Base-by-base conservation (phyloP, 2,329 filamentous ascomycete species). In the Colletotrichum agaves region DNA sequence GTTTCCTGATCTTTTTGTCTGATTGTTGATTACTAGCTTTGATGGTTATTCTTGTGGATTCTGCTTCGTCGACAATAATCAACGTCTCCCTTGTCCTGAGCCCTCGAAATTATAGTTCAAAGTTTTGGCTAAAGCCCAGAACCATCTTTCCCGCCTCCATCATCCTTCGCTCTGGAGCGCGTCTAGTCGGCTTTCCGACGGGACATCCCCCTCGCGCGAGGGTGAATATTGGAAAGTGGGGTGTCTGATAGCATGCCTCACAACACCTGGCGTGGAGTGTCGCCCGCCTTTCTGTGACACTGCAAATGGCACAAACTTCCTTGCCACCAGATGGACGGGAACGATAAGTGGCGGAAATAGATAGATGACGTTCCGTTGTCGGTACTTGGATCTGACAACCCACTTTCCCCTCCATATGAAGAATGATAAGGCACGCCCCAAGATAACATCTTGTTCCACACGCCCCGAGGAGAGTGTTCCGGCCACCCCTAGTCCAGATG, bases 341-440 rank as follows among this genome's bases (percentile, higher is more conserved):
- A 11, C 13, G 63, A 62, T 56, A 56, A 27, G 63, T 41, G 27
- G 17, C 13, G 17, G n/a, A 23, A 5, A 52, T 47, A 21, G 17
- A 11, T 53, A 46, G 31, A 8, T 61, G 57, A n/a, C 15, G 33
- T 44, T 61, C 47, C 63, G 47, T 66, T 56, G 39, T 46, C 57
- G 47, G 57, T 35, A 41, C 43, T 21, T 19, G 21, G 19, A 12
- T 2, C 6, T 31, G 15, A 13, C 47, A 41, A 31, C 50, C 63
- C 63, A 67, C 59, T 67, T 67, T 56, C 63, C 63, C 59, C 63
- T 67, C 63, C 46, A 21, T 5, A 17, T 43, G 12, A 13, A 31
- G 37, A 46, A 15, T 33, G 63, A 63, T 67, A 58, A 37, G 59
- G 52, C 50, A 5, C 35, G 11, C n/a, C 31, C 47, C 46, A 46